Evolutionary conservation across 2,329 filamentous ascomycete species (phyloP).

Genomic region (Verticillium isaacii): DNA sequence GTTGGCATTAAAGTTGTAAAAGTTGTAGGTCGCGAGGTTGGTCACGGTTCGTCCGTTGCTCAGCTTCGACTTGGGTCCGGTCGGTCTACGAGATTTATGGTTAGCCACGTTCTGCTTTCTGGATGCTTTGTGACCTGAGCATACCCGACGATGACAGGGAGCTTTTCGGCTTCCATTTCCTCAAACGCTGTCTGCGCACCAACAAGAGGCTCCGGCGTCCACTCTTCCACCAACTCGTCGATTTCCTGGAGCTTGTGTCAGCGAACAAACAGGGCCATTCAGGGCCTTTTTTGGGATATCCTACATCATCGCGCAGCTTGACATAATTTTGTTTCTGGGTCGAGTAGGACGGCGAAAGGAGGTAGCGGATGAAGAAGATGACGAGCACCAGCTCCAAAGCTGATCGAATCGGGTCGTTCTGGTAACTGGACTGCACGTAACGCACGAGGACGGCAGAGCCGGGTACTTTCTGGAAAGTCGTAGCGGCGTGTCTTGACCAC

Average conservation of each 20-base stretch:
- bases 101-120: background rate
- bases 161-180: slow-evolving; percentile 74
- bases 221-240: slow-evolving; percentile 93
- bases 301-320: slow-evolving; percentile 73
- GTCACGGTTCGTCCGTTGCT: slow-evolving; percentile 83
- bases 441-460: slow-evolving; percentile 91
- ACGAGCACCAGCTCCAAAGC: slow-evolving; percentile 91
- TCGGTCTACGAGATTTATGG: slow-evolving; percentile 53
- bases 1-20: slow-evolving; percentile 94
- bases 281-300: slow-evolving; percentile 2
- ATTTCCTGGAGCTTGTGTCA: slow-evolving; percentile 59
- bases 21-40: slow-evolving; percentile 94
- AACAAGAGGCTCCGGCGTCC: slow-evolving; percentile 91
- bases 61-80: slow-evolving; percentile 85
- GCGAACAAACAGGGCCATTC: slow-evolving; percentile 16
- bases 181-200: slow-evolving; percentile 69
- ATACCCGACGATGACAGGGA: slow-evolving; percentile 85
- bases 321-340: slow-evolving; percentile 88
- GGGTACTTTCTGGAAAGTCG: slow-evolving; percentile 82
- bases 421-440: slow-evolving; percentile 96
- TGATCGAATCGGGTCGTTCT: slow-evolving; percentile 91
- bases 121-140: background rate
- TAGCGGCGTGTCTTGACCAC: slow-evolving; percentile 47
- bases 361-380: slow-evolving; percentile 90
- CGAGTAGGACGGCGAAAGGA: slow-evolving; percentile 87